Evolutionary conservation across 2,329 filamentous ascomycete species (phyloP).

Genomic region (Sclerotinia minor): DNA sequence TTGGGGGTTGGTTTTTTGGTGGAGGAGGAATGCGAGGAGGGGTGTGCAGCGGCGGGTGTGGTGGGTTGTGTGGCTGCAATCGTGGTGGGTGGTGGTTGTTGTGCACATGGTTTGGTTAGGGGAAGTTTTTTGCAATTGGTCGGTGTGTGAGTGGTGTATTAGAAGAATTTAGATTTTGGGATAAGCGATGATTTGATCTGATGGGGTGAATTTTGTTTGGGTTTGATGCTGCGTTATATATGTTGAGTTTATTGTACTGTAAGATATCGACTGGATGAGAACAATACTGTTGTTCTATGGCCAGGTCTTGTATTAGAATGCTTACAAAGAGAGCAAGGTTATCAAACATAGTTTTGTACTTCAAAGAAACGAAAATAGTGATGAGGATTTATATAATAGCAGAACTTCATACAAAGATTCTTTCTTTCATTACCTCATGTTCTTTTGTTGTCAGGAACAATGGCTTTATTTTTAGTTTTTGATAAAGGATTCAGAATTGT

Average conservation of each 20-base stretch:
- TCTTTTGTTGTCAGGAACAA: not conserved
- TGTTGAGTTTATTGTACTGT: too few species aligned
- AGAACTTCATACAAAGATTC: not conserved
- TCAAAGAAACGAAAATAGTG: not conserved
- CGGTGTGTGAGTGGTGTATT: too few species aligned
- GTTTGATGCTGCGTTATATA: not conserved
- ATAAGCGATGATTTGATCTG: not conserved
- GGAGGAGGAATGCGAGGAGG: too few species aligned
- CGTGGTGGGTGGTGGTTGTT: not conserved
- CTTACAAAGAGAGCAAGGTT: not conserved
- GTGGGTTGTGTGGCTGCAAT: not conserved
- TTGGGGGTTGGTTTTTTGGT: not conserved
- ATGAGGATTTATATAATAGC: not conserved
- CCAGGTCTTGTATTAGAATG: not conserved
- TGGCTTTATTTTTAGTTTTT: not conserved
- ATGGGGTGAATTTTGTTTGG: not conserved
- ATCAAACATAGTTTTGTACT: not conserved
- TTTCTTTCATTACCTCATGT: not conserved
- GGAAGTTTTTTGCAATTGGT: too few species aligned
- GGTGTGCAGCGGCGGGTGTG: not conserved
- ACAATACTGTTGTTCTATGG: slow-evolving; percentile 8
- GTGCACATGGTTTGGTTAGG: slow-evolving; percentile 7
- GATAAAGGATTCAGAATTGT: not conserved
- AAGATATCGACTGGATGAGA: not conserved
- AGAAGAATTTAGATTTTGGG: too few species aligned